Conservation (phyloP, 139 green algal species). For the Bryopsis sp. region DNA sequence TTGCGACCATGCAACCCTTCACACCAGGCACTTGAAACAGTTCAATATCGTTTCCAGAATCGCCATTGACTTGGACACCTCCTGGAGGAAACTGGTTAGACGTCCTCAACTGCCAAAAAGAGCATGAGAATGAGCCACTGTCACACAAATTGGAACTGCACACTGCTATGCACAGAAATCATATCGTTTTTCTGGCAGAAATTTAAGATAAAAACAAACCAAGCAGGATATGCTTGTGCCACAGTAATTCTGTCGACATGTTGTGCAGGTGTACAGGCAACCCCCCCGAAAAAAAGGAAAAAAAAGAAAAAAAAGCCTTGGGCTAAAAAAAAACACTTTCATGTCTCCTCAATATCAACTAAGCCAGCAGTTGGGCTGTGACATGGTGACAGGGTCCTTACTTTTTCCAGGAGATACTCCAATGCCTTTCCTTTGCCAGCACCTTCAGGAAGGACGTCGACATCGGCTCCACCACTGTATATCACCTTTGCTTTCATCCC, state of each 20-base stretch:
- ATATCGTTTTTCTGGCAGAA: too few species aligned
- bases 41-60: constrained; percentile 90
- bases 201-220: too few species aligned
- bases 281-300: too few species aligned
- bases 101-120: background rate
- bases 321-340: too few species aligned
- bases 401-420: constrained; percentile 54
- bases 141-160: too few species aligned
- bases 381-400: too few species aligned
- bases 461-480: constrained; percentile 69
- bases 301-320: too few species aligned
- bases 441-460: constrained; percentile 68
- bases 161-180: background rate
- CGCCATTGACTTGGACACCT: constrained; percentile 76
- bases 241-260: background rate
- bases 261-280: background rate
- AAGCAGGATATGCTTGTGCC: background rate
- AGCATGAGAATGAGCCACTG: background rate
- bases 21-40: constrained; percentile 73
- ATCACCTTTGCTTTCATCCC: constrained; percentile 51
- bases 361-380: too few species aligned
- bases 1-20: constrained; percentile 73
- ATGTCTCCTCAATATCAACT: too few species aligned
- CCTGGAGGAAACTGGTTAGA: constrained; percentile 10
- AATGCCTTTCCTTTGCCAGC: constrained; percentile 85